phyloP scores from a whole-genome alignment of 192 early-diverging fungal genomes.

The Gonapodya prolifera region DNA sequence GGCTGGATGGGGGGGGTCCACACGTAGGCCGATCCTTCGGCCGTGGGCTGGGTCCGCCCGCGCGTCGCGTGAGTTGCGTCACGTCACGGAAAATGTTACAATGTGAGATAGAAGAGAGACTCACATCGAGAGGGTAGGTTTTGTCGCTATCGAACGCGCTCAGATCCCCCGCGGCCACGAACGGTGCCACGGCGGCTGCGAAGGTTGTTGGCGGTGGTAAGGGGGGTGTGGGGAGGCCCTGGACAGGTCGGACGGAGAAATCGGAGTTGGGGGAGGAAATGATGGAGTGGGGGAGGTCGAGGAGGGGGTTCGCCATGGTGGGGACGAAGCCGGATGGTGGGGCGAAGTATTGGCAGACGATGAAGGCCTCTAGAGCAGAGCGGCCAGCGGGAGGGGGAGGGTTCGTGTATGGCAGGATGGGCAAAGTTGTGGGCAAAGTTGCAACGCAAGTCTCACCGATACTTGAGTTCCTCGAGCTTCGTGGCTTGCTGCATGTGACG shows the following conservation, averaged over 20 bases:
- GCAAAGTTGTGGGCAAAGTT: background rate
- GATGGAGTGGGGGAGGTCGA: constrained; percentile 63
- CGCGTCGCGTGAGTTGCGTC: background rate
- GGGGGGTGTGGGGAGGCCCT: no score
- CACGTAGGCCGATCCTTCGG: constrained; percentile 24
- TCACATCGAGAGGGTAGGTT: constrained; percentile 12
- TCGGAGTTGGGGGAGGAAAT: background rate
- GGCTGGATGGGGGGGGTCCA: constrained; percentile 61
- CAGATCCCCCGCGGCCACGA: constrained; percentile 6
- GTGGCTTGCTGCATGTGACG: constrained; percentile 86
- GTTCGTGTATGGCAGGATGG: background rate
- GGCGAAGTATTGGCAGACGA: constrained; percentile 81
- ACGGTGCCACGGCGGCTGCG: no score
- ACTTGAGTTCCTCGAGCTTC: constrained; percentile 84
- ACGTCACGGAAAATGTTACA: constrained; percentile 3
- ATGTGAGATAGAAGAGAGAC: background rate
- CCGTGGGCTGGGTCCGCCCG: constrained; percentile 12
- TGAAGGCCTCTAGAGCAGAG: constrained; percentile 67
- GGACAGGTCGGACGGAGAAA: no score
- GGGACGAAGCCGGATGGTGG: constrained; percentile 76
- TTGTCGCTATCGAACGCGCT: background rate
- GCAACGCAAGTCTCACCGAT: no score
- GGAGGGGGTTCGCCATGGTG: constrained; percentile 78
- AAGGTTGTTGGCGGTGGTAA: no score
- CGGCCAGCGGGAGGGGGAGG: background rate